Base-by-base conservation (phyloP, 495 filamentous ascomycete species). In the Neurospora sp. region DNA sequence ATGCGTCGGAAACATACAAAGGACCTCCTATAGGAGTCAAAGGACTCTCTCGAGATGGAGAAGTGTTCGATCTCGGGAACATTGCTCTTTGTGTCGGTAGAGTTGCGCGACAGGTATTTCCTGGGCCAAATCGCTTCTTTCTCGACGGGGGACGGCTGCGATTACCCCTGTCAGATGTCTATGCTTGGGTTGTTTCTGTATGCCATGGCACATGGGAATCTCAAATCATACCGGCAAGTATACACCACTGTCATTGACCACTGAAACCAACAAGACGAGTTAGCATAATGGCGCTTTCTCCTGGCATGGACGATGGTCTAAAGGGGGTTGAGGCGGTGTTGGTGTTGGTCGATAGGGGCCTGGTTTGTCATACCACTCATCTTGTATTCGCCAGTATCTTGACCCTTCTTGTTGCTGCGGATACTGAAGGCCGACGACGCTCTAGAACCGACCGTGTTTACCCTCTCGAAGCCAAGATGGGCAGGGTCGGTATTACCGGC, bases 21-120 rank as follows among this genome's bases (percentile, higher is more conserved):
- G 73, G 96, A 98, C 74, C 96, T 90, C 70, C 96, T 89, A 81
- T 99, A 99, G 38, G 95, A 97, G 80, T 99, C 96, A 81, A 98
- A 99, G 10, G 94, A 97, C 83, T 99, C 96, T 76, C 96, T 90
- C 39, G 96, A 97, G 82, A 99, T 99, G 71, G 92, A 93, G 82
- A 99, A 99, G 31, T 93, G 94, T 78, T 98, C 96, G 78, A 94
- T 93, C 73, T 95, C 92, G 77, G 90, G 86, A 94, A 14, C 84
- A 72, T 90, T 86, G 77, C 88, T 89, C 38, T 88, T 87, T 73
- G 91, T 92, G 78, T 91, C 83, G 75, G 82, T 92, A 9, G 92
- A 92, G 1, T 90, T 88, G 75, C 86, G 88, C 14, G 89, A 89
- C 10, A 91, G 89, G 37, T 92, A 89, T 54, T 90, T 91, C 78